Conservation (phyloP, 345 rosid species). For the Noccaea caerulescens region DNA sequence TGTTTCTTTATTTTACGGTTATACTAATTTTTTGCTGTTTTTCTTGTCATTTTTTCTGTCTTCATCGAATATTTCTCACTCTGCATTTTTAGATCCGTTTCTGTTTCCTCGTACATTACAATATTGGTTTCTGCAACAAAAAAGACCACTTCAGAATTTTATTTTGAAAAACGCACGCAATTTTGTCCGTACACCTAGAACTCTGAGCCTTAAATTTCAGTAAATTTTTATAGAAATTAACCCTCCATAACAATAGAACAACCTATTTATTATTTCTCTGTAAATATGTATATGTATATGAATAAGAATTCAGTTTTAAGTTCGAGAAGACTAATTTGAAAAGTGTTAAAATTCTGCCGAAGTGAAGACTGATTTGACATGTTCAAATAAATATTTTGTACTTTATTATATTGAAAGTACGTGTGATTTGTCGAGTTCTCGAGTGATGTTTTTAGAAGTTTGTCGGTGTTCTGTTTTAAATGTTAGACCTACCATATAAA, state of each 20-base stretch:
- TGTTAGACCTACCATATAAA: not conserved
- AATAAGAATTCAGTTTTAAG: too few species aligned
- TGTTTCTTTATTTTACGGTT: not conserved
- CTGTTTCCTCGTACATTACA: conserved; percentile 33
- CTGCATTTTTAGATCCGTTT: conserved; percentile 19
- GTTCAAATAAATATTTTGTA: not conserved
- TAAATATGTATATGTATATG: too few species aligned
- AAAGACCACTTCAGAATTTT: not conserved
- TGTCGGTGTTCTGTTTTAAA: conserved; percentile 25
- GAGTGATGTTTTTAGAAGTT: conserved; percentile 23
- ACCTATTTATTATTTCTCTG: not conserved
- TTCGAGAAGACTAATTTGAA: not conserved
- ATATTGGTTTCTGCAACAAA: conserved; percentile 10
- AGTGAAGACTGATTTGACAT: conserved; percentile 1
- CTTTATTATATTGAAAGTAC: not conserved
- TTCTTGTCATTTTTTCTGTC: not conserved
- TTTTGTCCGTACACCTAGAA: conserved; percentile 31
- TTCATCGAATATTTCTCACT: not conserved
- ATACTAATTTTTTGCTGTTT: not conserved
- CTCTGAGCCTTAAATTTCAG: not conserved
- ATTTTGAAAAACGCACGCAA: conserved; percentile 10
- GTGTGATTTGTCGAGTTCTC: conserved; percentile 35
- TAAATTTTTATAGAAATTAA: too few species aligned
- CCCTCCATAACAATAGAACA: too few species aligned
- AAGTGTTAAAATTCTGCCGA: not conserved